These are phyloP conservation scores for Colletotrichum sp. DNA, from an alignment of 2,329 filamentous ascomycete species.

Conservation along the genomic window DNA sequence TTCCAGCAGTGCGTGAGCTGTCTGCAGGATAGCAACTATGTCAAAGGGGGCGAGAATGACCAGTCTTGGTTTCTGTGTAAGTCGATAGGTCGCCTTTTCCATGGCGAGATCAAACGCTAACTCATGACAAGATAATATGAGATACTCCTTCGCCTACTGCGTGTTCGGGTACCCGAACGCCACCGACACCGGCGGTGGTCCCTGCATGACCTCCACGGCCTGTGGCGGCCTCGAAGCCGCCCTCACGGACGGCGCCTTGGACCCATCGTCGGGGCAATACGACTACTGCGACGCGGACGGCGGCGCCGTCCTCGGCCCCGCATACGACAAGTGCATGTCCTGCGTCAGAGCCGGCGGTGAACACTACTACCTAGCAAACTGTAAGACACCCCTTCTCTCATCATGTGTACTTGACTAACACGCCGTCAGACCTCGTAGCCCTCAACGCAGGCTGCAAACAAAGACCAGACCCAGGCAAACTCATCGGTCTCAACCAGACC, in stretches of 20 bases:
- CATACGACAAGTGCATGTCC: constrained; percentile 45
- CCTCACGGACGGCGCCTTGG: constrained; percentile 44
- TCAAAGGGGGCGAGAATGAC: constrained; percentile 53
- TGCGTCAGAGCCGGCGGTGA: constrained; percentile 50
- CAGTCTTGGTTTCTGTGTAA: constrained; percentile 63
- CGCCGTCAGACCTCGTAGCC: constrained; percentile 56
- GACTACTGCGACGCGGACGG: constrained; percentile 51
- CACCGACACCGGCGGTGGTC: constrained; percentile 46
- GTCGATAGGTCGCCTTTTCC: constrained; percentile 25
- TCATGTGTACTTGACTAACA: too few species aligned
- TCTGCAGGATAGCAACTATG: constrained; percentile 55
- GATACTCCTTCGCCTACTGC: constrained; percentile 58
- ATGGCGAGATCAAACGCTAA: background rate
- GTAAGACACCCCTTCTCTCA: constrained; percentile 38
- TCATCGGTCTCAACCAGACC: constrained; percentile 48
- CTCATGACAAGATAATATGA: constrained; percentile 53
- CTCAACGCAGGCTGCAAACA: constrained; percentile 58
- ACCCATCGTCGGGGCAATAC: constrained; percentile 38
- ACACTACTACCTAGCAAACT: constrained; percentile 53
- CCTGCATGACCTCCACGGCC: constrained; percentile 56
- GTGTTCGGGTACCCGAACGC: constrained; percentile 58
- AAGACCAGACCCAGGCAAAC: constrained; percentile 39
- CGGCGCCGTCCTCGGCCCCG: constrained; percentile 35
- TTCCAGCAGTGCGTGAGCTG: constrained; percentile 57
- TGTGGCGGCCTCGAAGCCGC: constrained; percentile 50